Percentiles rank a stretch among this genome's conserved stretches.
phyloP scores from a whole-genome alignment of 2,329 filamentous ascomycete genomes.

The Alternaria metachromatica region DNA sequence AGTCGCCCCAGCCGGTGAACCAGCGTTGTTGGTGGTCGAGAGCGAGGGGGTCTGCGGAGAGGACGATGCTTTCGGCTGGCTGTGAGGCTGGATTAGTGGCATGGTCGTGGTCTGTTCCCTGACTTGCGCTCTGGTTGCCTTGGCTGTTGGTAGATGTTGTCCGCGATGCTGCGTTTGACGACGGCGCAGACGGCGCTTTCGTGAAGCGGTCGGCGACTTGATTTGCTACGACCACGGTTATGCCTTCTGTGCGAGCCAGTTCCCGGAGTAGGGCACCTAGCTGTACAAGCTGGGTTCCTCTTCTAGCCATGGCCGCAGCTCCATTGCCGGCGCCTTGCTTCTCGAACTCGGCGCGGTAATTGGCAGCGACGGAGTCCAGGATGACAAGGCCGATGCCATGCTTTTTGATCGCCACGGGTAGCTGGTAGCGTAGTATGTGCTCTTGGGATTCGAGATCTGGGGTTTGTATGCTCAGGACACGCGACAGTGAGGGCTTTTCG shows the following conservation, averaged over 20 bases:
- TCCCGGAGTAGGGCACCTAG: conserved; percentile 77
- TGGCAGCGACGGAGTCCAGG: conserved; percentile 91
- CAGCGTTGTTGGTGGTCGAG: conserved; percentile 91
- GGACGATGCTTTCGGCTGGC: conserved; percentile 34
- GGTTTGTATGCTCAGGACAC: conserved; percentile 80
- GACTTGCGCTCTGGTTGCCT: not conserved
- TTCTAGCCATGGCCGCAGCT: conserved; percentile 67
- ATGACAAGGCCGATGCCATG: conserved; percentile 82
- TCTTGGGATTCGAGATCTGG: conserved; percentile 94
- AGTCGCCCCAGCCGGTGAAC: conserved; percentile 94
- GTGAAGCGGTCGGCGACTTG: conserved; percentile 91
- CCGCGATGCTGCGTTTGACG: conserved; percentile 37
- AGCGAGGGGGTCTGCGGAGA: conserved; percentile 65
- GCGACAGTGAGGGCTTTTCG: conserved; percentile 70
- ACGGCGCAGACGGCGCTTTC: conserved; percentile 22
- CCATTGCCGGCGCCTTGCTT: conserved; percentile 53
- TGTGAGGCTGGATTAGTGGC: conserved; percentile 25
- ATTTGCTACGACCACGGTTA: conserved; percentile 91
- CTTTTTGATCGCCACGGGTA: conserved; percentile 80
- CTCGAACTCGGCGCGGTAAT: conserved; percentile 92
- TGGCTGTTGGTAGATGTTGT: conserved; percentile 15
- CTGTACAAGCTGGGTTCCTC: conserved; percentile 77
- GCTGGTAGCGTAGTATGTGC: conserved; percentile 90
- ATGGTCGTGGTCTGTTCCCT: conserved; percentile 16
- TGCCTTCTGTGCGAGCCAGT: conserved; percentile 73